Conservation (phyloP, 1,284 basidiomycete genomes). For the Irpex sp. region DNA sequence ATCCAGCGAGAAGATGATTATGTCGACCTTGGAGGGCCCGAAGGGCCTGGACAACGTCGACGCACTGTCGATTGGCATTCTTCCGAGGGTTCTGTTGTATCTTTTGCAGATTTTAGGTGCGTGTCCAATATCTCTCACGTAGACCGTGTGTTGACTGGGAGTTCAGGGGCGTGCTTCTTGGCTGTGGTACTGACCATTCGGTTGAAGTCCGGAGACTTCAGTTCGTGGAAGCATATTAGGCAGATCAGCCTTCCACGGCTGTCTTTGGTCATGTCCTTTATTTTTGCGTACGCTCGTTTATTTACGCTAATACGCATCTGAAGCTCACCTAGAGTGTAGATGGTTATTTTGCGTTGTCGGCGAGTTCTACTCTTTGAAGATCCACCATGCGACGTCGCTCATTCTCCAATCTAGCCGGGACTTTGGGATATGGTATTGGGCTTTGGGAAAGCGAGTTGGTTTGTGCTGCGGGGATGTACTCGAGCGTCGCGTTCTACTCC, state of each 20-base stretch:
- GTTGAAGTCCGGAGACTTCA: conserved; percentile 17
- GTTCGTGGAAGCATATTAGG: conserved; percentile 16
- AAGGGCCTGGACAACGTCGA: background rate
- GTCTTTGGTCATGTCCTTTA: conserved; percentile 24
- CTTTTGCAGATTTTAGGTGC: conserved; percentile 18
- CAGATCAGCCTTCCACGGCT: conserved; percentile 23
- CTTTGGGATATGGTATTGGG: conserved; percentile 34
- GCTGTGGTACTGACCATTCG: conserved; percentile 27
- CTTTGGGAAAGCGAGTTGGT: conserved; percentile 24
- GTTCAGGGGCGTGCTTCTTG: conserved; percentile 25
- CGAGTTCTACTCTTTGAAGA: conserved; percentile 12
- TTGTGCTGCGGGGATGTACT: conserved; percentile 32
- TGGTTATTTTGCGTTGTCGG: conserved; percentile 32
- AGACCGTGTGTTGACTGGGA: background rate
- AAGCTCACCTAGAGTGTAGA: conserved; percentile 11
- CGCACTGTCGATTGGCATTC: background rate
- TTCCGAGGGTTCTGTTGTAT: background rate
- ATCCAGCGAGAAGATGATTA: background rate
- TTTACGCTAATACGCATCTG: background rate
- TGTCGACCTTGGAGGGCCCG: background rate
- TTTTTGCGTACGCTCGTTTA: conserved; percentile 22
- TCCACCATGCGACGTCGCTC: background rate
- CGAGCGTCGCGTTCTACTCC: conserved; percentile 35
- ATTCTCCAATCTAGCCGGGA: conserved; percentile 20
- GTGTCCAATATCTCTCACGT: background rate